A percentile compares a stretch with the other conserved stretches of the same genome.
Conservation (phyloP, 139 green algal genomes). For the Coelastrella sp. region DNA sequence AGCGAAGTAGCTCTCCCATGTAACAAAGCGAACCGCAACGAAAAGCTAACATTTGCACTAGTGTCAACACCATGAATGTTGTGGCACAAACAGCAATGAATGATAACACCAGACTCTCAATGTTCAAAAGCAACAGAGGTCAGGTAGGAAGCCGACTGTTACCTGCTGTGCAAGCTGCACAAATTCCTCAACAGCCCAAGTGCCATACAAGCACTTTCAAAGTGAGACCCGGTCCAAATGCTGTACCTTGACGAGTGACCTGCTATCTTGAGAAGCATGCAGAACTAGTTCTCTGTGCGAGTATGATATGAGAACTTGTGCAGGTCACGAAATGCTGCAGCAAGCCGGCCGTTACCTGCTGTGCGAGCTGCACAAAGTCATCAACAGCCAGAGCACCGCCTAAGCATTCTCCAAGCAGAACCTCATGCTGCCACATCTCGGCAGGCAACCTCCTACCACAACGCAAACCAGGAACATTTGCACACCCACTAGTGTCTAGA, state of each 20-base stretch:
- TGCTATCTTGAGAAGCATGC: no score
- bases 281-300: no score
- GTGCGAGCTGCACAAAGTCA: slow-evolving; percentile 90
- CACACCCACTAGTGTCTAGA: no score
- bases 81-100: not conserved
- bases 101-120: not conserved
- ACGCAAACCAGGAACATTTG: slow-evolving; percentile 92
- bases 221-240: no score
- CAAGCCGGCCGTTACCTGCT: slow-evolving; percentile 40
- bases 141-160: not conserved
- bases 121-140: not conserved
- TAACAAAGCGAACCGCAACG: no score
- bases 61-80: no score
- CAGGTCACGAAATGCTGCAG: no score
- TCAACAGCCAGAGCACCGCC: slow-evolving; percentile 94
- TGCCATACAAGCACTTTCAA: no score
- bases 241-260: no score
- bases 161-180: slow-evolving; percentile 73
- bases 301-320: no score
- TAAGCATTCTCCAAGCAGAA: slow-evolving; percentile 95
- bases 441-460: slow-evolving; percentile 83
- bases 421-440: slow-evolving; percentile 57
- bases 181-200: slow-evolving; percentile 97
- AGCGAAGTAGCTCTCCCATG: no score
- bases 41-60: no score